Evolutionary conservation across 2,329 filamentous ascomycete species (phyloP).

Genomic region (Arthrobotrys conoides): DNA sequence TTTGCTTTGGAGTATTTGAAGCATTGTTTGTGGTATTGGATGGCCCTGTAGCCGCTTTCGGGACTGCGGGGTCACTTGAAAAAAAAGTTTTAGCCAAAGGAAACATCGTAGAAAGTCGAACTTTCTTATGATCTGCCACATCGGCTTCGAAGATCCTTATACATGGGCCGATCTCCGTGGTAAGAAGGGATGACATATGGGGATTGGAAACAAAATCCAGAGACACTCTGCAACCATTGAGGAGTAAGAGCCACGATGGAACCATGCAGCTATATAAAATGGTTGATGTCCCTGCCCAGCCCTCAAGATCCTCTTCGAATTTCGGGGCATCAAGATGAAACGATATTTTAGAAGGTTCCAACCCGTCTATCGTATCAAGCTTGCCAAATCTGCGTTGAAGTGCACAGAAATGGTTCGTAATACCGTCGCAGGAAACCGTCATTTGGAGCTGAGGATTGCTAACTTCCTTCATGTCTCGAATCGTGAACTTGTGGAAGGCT

Average conservation of each 20-base stretch:
- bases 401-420: slow-evolving; percentile 42
- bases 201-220: slow-evolving; percentile 22
- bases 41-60: background rate
- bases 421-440: slow-evolving; percentile 14
- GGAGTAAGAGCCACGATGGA: slow-evolving; percentile 60
- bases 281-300: slow-evolving; percentile 59
- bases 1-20: background rate
- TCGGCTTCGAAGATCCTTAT: slow-evolving; percentile 22
- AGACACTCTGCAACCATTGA: slow-evolving; percentile 1
- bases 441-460: slow-evolving; percentile 58
- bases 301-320: slow-evolving; percentile 55
- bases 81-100: background rate
- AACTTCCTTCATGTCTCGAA: slow-evolving; percentile 22
- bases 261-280: slow-evolving; percentile 60
- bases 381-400: slow-evolving; percentile 53
- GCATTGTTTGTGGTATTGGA: background rate
- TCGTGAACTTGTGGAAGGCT: slow-evolving; percentile 36
- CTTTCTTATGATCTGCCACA: background rate
- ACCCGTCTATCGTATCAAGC: background rate
- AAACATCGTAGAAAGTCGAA: slow-evolving; percentile 28
- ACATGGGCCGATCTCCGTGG: background rate
- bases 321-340: slow-evolving; percentile 35
- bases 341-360: background rate
- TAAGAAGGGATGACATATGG: background rate
- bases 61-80: background rate